Percentiles rank a stretch among this genome's conserved stretches.
These are phyloP conservation scores for Argentina anserina DNA, from an alignment of 306 rosid genomes.

Conservation along the genomic window DNA sequence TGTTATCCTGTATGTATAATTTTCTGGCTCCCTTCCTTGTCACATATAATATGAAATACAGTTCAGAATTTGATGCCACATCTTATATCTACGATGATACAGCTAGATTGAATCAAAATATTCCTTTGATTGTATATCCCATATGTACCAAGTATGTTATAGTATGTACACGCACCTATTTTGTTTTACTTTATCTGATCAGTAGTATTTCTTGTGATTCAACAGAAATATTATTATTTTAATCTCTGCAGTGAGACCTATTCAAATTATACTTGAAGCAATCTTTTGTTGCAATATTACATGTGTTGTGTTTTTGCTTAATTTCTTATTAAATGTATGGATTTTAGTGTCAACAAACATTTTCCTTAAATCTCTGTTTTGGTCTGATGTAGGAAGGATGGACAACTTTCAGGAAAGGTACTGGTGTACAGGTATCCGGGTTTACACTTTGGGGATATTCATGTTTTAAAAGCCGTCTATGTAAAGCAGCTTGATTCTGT, in stretches of 20 bases:
- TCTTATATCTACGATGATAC: not conserved
- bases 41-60: not conserved
- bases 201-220: no score
- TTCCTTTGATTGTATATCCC: not conserved
- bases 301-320: not conserved
- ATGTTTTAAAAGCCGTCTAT: slow-evolving; percentile 47
- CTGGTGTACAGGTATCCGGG: slow-evolving; percentile 80
- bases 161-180: no score
- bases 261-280: not conserved
- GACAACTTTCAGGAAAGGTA: slow-evolving; percentile 67
- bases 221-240: no score
- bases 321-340: not conserved
- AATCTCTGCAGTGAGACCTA: no score
- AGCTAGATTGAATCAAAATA: not conserved
- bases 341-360: not conserved
- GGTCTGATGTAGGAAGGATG: slow-evolving; percentile 40
- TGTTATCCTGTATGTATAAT: slow-evolving; percentile 46
- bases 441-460: slow-evolving; percentile 80
- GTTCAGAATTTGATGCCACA: not conserved
- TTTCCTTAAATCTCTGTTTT: not conserved
- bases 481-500: slow-evolving; percentile 41
- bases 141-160: not conserved
- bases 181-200: no score
- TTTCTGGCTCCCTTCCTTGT: not conserved
- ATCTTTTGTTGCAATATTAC: not conserved